Evolutionary conservation across 352 stramenopile genomes (phyloP).

Genomic region (Globisporangium paddicum): DNA sequence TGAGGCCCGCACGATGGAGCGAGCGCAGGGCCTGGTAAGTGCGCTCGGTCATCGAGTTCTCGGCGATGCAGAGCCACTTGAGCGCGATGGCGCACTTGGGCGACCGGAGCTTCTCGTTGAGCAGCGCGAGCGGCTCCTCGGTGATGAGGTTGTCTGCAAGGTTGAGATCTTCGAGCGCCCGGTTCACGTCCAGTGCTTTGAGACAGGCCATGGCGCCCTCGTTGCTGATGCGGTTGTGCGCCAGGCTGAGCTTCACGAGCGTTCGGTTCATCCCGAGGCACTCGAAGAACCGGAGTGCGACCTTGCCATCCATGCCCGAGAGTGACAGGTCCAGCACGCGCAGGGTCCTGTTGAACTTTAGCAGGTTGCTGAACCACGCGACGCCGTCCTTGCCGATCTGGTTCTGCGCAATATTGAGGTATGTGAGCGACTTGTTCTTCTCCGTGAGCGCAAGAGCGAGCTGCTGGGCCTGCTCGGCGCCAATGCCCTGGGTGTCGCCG

Average conservation of each 20-base stretch:
- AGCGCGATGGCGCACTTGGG: conserved; percentile 25
- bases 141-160: conserved; percentile 71
- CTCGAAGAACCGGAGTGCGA: conserved; percentile 57
- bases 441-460: conserved; percentile 40
- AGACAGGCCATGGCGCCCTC: conserved; percentile 65
- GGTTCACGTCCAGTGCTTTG: conserved; percentile 49
- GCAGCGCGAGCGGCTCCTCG: conserved; percentile 54
- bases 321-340: conserved; percentile 59
- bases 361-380: conserved; percentile 40
- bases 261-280: conserved; percentile 57
- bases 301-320: conserved; percentile 49
- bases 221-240: conserved; percentile 68
- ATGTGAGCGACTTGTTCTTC: conserved; percentile 43
- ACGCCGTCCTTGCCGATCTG: conserved; percentile 53
- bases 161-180: conserved; percentile 59
- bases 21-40: conserved; percentile 27
- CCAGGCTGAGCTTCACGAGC: conserved; percentile 44
- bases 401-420: conserved; percentile 58
- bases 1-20: conserved; percentile 24
- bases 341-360: conserved; percentile 49
- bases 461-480: conserved; percentile 34
- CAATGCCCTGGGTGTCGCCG: conserved; percentile 37
- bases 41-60: conserved; percentile 58
- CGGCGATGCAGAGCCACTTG: conserved; percentile 50
- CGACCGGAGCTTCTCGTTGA: conserved; percentile 31